Percentiles rank a stretch among this genome's conserved stretches.
phyloP scores from a whole-genome alignment of 1,284 basidiomycete genomes.

The Abortiporus biennis region DNA sequence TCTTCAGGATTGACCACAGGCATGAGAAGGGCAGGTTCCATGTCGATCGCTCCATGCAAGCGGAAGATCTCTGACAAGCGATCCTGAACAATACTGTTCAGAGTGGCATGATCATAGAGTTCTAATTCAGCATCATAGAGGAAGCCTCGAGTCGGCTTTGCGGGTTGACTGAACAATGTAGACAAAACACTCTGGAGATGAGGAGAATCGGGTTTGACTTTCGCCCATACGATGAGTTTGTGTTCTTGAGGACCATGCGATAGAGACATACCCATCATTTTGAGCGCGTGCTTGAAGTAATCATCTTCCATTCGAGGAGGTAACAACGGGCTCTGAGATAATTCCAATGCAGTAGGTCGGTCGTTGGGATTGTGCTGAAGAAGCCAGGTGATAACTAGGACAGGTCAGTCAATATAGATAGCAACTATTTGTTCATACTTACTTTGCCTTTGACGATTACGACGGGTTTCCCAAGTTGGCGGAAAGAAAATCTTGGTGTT shows the following conservation, averaged over 20 bases:
- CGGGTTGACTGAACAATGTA: slow-evolving; percentile 65
- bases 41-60: slow-evolving; percentile 86
- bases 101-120: slow-evolving; percentile 63
- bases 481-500: slow-evolving; percentile 76
- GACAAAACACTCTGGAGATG: slow-evolving; percentile 68
- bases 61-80: slow-evolving; percentile 75
- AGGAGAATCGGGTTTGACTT: slow-evolving; percentile 69
- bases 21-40: slow-evolving; percentile 78
- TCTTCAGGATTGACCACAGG: slow-evolving; percentile 63
- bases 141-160: slow-evolving; percentile 64
- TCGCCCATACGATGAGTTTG: background rate
- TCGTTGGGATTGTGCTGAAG: slow-evolving; percentile 81
- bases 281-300: slow-evolving; percentile 75
- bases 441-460: slow-evolving; percentile 66
- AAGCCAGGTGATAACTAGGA: slow-evolving; percentile 71
- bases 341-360: slow-evolving; percentile 80
- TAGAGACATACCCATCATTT: slow-evolving; percentile 60
- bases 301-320: slow-evolving; percentile 78
- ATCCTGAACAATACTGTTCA: slow-evolving; percentile 77
- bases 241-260: slow-evolving; percentile 4
- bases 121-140: slow-evolving; percentile 77
- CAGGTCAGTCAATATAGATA: background rate
- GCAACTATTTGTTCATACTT: slow-evolving; percentile 20
- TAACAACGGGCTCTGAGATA: slow-evolving; percentile 76
- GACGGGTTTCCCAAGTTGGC: slow-evolving; percentile 60